Percentiles rank a stretch among this genome's conserved stretches.
Evolutionary conservation across 2,329 filamentous ascomycete species (phyloP).

Genomic region (Epichloe sibirici): DNA sequence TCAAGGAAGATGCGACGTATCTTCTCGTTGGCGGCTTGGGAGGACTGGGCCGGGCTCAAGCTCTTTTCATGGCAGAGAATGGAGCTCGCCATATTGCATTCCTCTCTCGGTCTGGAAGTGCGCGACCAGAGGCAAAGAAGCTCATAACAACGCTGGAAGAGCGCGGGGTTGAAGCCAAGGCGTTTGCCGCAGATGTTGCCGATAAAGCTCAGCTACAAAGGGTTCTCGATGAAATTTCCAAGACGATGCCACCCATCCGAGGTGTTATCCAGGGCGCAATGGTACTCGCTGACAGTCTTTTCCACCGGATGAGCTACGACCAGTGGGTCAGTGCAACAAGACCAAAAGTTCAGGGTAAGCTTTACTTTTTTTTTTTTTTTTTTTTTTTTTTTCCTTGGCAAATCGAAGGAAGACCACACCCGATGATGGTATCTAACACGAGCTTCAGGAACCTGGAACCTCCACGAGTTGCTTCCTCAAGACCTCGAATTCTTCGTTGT

Average conservation of each 20-base stretch:
- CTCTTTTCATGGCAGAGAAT: neutral
- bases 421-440: no score
- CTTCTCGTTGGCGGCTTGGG: neutral
- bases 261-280: conserved; percentile 13
- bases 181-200: neutral
- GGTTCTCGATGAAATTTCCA: neutral
- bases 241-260: conserved; percentile 12
- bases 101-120: neutral
- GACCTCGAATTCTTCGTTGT: conserved; percentile 29
- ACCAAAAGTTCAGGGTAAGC: conserved; percentile 27
- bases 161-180: neutral
- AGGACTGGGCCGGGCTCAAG: neutral
- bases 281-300: conserved; percentile 10
- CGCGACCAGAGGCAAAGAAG: neutral
- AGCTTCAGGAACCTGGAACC: no score
- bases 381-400: no score
- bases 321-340: conserved; percentile 19
- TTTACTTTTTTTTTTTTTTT: conserved; percentile 16
- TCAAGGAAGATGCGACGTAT: neutral
- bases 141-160: neutral
- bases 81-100: neutral
- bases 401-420: no score
- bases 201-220: no score
- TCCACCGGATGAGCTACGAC: conserved; percentile 23
- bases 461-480: neutral